Evolutionary conservation across 2,329 filamentous ascomycete species (phyloP), one percentile per base, ranked within the genome.

Genomic region (Colletotrichum agaves): DNA sequence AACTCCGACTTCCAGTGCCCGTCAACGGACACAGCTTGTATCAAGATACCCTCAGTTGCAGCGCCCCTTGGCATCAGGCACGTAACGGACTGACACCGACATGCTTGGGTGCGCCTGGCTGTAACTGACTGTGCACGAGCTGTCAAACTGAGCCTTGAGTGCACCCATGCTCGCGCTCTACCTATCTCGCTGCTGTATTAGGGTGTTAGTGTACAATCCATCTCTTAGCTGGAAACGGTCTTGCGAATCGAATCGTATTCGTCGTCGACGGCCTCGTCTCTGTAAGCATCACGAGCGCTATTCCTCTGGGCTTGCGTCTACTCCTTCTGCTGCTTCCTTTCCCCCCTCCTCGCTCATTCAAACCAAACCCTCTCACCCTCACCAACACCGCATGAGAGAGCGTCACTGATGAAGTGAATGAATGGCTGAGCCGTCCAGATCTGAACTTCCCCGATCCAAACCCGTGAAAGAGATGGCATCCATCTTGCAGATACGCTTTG

Each of bases 181-280:
- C 39, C 35, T 39, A 46, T 35, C n/a, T 46, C 55, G 27, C 55
- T 39, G 35, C 39, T 33, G 12, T 41, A 58, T 17, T 17, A 47
- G 13, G 11, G 17, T 31, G 15, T 23, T 7, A 44, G 19, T 33
- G 55, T 19, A 58, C 27, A 15, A 15, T 50, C 10, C 27, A 6
- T n/a, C 27, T 56, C 57, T 27, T 55, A 11, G 49, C 57, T 21
- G 4, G 6, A 27, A 10, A 23, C 12, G 27, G 39, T 11, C 7
- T 63, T 67, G 50, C 53, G 59, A 35, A 57, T 67, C 53, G 59
- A 35, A 57, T 67, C 50, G 52, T 27, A 67, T 52, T n/a, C 59
- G 33, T 39, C 27, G 41, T 50, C 44, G 43, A 50, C 27, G 63
- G 49, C 58, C 61, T 61, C 12, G 50, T 57, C 27, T 50, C 50